A percentile compares a stretch with the other conserved stretches of the same genome.
Conservation (phyloP, 768 basidiomycete species). For the Candolleomyces efflorescens region DNA sequence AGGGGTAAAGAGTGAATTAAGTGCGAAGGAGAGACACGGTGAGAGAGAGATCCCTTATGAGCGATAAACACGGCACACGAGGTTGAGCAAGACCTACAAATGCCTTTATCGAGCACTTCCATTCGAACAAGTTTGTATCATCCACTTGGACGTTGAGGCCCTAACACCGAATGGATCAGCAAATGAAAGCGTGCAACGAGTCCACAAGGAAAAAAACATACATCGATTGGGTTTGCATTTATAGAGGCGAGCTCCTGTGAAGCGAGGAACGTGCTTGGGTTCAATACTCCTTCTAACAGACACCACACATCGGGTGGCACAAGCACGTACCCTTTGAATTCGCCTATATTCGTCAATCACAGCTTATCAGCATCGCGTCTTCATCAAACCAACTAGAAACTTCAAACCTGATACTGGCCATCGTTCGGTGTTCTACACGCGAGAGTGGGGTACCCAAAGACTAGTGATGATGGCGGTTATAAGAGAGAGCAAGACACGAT, state of each 20-base stretch:
- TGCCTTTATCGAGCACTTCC: conserved; percentile 77
- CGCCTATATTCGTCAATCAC: conserved; percentile 42
- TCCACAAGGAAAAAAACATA: conserved; percentile 23
- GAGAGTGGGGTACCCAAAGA: neutral
- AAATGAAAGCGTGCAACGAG: conserved; percentile 5
- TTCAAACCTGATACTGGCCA: conserved; percentile 1
- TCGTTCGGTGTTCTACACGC: neutral
- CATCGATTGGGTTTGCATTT: conserved; percentile 58
- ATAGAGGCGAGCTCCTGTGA: conserved; percentile 66
- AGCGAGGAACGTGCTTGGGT: too few relatives aligned
- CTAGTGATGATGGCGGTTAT: neutral
- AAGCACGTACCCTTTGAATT: conserved; percentile 67
- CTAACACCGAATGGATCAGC: conserved; percentile 30
- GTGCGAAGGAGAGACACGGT: neutral
- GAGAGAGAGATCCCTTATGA: neutral
- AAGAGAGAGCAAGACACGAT: conserved; percentile 9
- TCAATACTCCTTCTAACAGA: neutral
- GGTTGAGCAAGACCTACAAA: conserved; percentile 43
- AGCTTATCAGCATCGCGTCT: neutral
- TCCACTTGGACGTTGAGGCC: conserved; percentile 56
- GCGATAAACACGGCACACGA: neutral
- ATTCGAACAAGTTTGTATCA: conserved; percentile 71
- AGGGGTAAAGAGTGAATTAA: too few relatives aligned
- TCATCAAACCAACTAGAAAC: neutral
- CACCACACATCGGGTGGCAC: neutral